Evolutionary conservation across 2,329 filamentous ascomycete species (phyloP), one percentile per base, ranked within the genome.

Genomic region (Neonectria punicea): DNA sequence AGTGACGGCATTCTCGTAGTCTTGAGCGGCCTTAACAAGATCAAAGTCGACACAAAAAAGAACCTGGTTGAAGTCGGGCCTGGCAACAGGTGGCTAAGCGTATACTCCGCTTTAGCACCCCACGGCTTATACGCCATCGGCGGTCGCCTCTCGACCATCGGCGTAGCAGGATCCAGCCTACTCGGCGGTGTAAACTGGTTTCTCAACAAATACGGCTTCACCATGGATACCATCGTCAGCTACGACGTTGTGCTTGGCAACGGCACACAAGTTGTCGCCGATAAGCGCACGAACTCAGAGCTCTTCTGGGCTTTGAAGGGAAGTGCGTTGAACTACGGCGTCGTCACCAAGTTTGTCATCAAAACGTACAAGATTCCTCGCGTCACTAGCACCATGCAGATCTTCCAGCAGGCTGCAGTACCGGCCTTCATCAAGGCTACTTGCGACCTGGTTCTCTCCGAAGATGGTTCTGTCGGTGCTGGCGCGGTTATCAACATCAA

Each of bases 381-480:
- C 10, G 67, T 80, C n/a, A 78, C 72, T 58, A 79, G 74, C 16
- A 79, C 77, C 3, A 72, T 76, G 16, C 78, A 80, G 51, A 44
- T 69, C 1, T 80, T 73, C 58, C 70, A 76, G 16, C 73, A 79
- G 43, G 64, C 59, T 0, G 53, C 55, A 0, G 58, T 75, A 2
- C 63, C 65, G 0, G 67, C 68, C 0, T 80, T 76, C 43, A 69
- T 79, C 39, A 54, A 66, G 9, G 78, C 78, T 2, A 63, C 77
- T 0, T 72, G 69, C 43, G 58, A 76, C 18, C 60, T 74, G 7
- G 69, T 70, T 2, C 57, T 70, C 6, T 63, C 72, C 1, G 71
- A 77, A 6, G 68, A 71, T 5, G 57, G 66, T 0, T 58, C 68
- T 0, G 60, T 78, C 14, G 79, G 70, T 0, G 77, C 78, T 0